These are phyloP conservation scores for Lichtheimia hyalospora DNA, from an alignment of 371 early-diverging fungal genomes.

Conservation along the genomic window DNA sequence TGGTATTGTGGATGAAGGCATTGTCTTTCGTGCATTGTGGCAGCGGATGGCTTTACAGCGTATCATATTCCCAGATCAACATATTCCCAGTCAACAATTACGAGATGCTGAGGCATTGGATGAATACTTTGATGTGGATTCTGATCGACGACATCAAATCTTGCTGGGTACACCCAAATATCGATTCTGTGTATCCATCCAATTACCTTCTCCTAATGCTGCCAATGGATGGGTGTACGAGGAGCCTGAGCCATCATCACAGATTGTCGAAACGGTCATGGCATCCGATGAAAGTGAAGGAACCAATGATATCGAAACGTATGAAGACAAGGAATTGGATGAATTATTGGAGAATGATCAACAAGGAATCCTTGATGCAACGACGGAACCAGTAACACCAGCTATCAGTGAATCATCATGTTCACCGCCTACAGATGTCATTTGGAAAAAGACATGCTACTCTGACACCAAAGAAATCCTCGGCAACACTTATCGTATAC, in stretches of 20 bases:
- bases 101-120: constrained; percentile 28
- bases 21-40: constrained; percentile 53
- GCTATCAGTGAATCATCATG: neutral
- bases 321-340: neutral
- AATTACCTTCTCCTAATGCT: constrained; percentile 18
- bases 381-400: neutral
- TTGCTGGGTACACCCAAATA: constrained; percentile 39
- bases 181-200: constrained; percentile 31
- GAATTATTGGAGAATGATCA: neutral
- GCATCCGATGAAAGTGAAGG: neutral
- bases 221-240: constrained; percentile 18
- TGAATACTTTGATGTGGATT: constrained; percentile 49
- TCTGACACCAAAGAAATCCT: constrained; percentile 32
- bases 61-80: constrained; percentile 23
- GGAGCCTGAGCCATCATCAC: neutral
- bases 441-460: constrained; percentile 30
- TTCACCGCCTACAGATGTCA: neutral
- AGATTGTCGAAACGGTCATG: neutral
- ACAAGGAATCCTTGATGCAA: neutral
- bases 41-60: constrained; percentile 47
- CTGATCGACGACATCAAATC: constrained; percentile 28
- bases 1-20: constrained; percentile 47
- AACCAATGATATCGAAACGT: neutral
- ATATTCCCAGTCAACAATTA: neutral
- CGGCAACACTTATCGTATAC: constrained; percentile 35